Percentiles rank a stretch among this genome's conserved stretches.
Evolutionary conservation across 345 rosid species (phyloP).

Genomic region (Euphorbia pulcherrima): DNA sequence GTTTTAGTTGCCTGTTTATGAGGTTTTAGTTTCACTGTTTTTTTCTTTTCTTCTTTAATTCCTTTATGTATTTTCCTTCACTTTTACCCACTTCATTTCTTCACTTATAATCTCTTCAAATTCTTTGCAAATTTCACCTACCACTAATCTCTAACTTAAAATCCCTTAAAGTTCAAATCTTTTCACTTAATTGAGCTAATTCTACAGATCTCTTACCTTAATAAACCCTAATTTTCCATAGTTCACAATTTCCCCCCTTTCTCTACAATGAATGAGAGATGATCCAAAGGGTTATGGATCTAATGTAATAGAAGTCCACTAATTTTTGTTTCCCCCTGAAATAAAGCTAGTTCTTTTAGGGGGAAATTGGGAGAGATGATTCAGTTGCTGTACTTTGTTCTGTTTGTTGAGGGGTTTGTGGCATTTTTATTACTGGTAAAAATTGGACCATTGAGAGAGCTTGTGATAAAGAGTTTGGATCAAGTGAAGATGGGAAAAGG

Average conservation of each 20-base stretch:
- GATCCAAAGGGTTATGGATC: constrained; percentile 12
- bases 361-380: constrained; percentile 51
- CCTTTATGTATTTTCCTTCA: not conserved
- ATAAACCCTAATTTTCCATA: constrained; percentile 5
- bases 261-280: not conserved
- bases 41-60: not conserved
- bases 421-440: constrained; percentile 69
- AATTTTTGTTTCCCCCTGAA: not conserved
- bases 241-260: not conserved
- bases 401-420: constrained; percentile 67
- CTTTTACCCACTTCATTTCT: not conserved
- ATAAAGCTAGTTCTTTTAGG: constrained; percentile 6
- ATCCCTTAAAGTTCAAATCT: constrained; percentile 12
- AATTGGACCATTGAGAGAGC: constrained; percentile 88
- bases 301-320: not conserved
- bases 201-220: constrained; percentile 22
- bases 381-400: constrained; percentile 74
- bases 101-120: not conserved
- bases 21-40: not conserved
- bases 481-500: constrained; percentile 83
- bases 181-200: constrained; percentile 11
- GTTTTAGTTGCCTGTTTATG: no score
- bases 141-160: constrained; percentile 13
- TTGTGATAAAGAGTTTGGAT: constrained; percentile 82
- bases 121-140: constrained; percentile 7